Evolutionary conservation across 352 stramenopile species (phyloP), one percentile per base, ranked within the genome.

Genomic region (Phytophthora lateralis): DNA sequence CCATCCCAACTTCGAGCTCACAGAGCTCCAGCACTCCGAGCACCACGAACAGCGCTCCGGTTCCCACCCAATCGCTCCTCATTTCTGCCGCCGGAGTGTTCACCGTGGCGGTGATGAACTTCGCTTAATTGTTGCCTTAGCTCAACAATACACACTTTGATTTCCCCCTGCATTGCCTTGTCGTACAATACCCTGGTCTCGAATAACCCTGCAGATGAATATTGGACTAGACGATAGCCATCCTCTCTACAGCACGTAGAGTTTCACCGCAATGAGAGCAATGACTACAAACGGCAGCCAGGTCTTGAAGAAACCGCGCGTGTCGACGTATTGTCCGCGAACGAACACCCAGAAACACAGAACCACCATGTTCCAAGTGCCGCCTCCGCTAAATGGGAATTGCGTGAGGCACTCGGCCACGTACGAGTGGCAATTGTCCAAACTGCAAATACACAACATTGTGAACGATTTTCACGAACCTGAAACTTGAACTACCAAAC

Each of bases 361-460:
- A 63, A 71, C 75, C 55, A 89, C 70, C 81, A 90, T 90, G 63
- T 90, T 85, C 81, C 81, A 90, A 50, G 69, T 66, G 46, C 53
- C 68, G 37, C 73, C 42, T 43, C 76, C 75, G 8, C 59, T 63
- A 59, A 76, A 82, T 42, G 53, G 62, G 42, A 87, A 71, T 55
- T 69, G 65, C 37, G 88, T 71, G 17, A 90, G 76, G 18, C 81
- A 89, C 57, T 69, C 72, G 15, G 89, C 91, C 6, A 98, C 95
- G 61, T 98, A 95, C 37, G 90, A 98, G 76, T 99, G 96, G 69
- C 96, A 99, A 75, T 98, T 98, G 70, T 98, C 93, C 60, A 92
- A 97, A 65, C 75, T 86, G 8, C 30, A 38, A 37, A 14, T 21
- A 47, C 39, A 3, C 20, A 60, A 12, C 15, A n/a, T 21, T 15